Percentiles rank a stretch among this genome's conserved stretches.
Evolutionary conservation across 306 rosid genomes (phyloP).

Genomic region (Cucumis sativus): DNA sequence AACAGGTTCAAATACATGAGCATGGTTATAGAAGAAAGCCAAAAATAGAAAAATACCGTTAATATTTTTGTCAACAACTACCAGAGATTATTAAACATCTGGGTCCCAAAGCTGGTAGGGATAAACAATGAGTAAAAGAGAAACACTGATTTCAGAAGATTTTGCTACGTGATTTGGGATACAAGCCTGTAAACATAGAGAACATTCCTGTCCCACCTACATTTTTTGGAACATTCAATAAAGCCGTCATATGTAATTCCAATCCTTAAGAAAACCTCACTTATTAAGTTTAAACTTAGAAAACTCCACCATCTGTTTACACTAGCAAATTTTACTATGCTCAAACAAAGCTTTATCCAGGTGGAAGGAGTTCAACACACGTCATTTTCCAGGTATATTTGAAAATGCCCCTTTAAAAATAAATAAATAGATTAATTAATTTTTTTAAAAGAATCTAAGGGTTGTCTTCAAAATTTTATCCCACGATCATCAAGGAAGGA

Average conservation of each 20-base stretch:
- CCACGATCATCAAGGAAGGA: not conserved
- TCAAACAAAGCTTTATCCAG: not conserved
- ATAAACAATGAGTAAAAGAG: not conserved
- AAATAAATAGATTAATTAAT: no score
- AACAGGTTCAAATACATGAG: constrained; percentile 7
- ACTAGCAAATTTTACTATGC: not conserved
- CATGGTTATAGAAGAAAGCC: not conserved
- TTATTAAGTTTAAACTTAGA: not conserved
- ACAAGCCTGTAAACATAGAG: not conserved
- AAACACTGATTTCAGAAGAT: not conserved
- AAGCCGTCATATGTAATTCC: not conserved
- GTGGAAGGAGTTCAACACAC: not conserved
- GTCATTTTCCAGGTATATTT: not conserved
- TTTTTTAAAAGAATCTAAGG: no score
- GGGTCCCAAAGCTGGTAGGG: not conserved
- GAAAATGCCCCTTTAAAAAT: no score
- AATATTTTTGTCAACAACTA: not conserved
- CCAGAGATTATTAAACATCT: not conserved
- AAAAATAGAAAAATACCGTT: not conserved
- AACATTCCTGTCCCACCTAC: not conserved
- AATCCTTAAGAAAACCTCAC: not conserved
- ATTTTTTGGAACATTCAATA: not conserved
- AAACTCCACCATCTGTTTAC: not conserved
- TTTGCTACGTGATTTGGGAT: not conserved
- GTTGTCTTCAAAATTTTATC: not conserved